Percentiles rank a stretch among this genome's conserved stretches.
These are phyloP conservation scores for Borovskyia barvae DNA, from an alignment of 208 protist genomes.

Conservation along the genomic window DNA sequence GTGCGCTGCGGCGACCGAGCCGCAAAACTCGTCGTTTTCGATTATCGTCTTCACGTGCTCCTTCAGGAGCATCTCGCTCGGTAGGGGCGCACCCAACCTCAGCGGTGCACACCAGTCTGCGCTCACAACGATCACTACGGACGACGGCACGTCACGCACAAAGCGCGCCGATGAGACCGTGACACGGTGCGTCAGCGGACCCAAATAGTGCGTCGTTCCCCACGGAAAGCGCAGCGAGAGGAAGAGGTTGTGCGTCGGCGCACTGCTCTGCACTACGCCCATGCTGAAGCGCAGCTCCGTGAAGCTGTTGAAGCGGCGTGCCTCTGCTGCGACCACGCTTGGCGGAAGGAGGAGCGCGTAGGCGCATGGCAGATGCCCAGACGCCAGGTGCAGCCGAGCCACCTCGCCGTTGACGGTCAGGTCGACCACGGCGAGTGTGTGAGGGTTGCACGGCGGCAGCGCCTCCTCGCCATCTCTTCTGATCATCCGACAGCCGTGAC, in stretches of 20 bases:
- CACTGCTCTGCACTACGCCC: conserved; percentile 10
- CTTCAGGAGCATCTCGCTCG: conserved; percentile 65
- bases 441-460: not conserved
- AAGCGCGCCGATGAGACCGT: conserved; percentile 40
- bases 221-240: conserved; percentile 24
- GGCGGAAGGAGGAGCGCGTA: conserved; percentile 10
- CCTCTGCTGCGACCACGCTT: not conserved
- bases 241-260: conserved; percentile 15
- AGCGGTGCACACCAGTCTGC: conserved; percentile 28
- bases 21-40: conserved; percentile 71
- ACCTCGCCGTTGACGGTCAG: conserved; percentile 10
- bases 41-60: conserved; percentile 63
- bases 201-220: conserved; percentile 37
- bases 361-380: conserved; percentile 16
- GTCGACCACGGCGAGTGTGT: conserved; percentile 15
- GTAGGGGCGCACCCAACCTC: conserved; percentile 26
- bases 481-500: not conserved
- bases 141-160: conserved; percentile 31
- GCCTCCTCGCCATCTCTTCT: not conserved
- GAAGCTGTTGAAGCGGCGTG: conserved; percentile 19
- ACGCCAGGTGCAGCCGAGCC: conserved; percentile 9
- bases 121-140: conserved; percentile 29
- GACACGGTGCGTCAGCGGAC: conserved; percentile 17
- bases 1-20: conserved; percentile 58
- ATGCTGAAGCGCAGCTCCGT: conserved; percentile 22